phyloP scores from a whole-genome alignment of 2,329 filamentous ascomycete species.

The Ophiocordyceps unilateralis region DNA sequence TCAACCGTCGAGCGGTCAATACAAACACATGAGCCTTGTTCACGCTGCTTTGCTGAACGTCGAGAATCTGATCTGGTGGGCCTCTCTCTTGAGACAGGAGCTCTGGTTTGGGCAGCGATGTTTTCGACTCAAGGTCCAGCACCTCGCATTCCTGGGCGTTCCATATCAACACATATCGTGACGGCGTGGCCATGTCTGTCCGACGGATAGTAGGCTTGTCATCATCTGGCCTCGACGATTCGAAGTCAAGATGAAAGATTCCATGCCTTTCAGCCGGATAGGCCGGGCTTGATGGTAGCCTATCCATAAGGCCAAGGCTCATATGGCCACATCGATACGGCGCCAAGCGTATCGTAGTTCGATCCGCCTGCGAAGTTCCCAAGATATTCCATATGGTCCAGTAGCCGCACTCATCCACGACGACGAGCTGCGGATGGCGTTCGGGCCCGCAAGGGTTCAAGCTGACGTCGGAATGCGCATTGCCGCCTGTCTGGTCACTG shows the following conservation, averaged over 20 bases:
- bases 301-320: slow-evolving; percentile 17
- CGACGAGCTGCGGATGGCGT: slow-evolving; percentile 42
- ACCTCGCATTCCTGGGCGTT: slow-evolving; percentile 16
- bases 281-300: slow-evolving; percentile 13
- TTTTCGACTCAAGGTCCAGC: slow-evolving; percentile 18
- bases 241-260: slow-evolving; percentile 16
- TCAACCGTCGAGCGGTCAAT: slow-evolving; percentile 35
- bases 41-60: slow-evolving; percentile 30
- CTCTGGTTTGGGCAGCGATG: slow-evolving; percentile 11
- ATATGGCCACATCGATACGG: slow-evolving; percentile 26
- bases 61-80: slow-evolving; percentile 30
- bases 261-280: slow-evolving; percentile 21
- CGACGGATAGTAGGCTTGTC: background rate
- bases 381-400: slow-evolving; percentile 53
- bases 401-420: slow-evolving; percentile 46
- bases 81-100: slow-evolving; percentile 8
- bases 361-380: slow-evolving; percentile 16
- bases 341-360: slow-evolving; percentile 15
- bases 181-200: background rate
- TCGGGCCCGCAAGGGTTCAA: slow-evolving; percentile 37
- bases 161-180: slow-evolving; percentile 17
- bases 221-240: background rate
- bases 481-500: slow-evolving; percentile 32
- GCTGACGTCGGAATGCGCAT: slow-evolving; percentile 40
- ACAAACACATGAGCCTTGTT: slow-evolving; percentile 35